Percentiles rank a stretch among this genome's conserved stretches.
These are phyloP conservation scores for Leccinellum luteum DNA, from an alignment of 768 basidiomycete species.

Conservation along the genomic window DNA sequence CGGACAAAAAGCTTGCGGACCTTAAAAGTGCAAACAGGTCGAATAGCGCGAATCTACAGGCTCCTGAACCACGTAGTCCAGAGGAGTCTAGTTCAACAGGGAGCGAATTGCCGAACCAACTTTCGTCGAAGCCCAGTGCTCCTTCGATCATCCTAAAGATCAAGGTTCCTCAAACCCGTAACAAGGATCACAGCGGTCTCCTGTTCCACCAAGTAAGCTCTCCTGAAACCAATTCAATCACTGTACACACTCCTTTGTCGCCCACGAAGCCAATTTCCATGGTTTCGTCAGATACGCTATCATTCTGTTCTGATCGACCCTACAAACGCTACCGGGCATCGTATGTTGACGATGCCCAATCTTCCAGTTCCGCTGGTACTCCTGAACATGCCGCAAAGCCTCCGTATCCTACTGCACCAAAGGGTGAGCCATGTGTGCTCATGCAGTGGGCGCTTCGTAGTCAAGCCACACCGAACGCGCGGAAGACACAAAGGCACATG, in stretches of 20 bases:
- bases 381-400: constrained; percentile 19
- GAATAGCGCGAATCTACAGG: constrained; percentile 10
- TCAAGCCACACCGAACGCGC: constrained; percentile 39
- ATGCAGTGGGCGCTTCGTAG: constrained; percentile 53
- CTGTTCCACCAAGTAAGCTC: constrained; percentile 13
- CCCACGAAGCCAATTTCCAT: constrained; percentile 29
- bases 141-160: constrained; percentile 35
- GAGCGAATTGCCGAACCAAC: constrained; percentile 8
- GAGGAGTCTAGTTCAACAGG: constrained; percentile 14
- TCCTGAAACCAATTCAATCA: constrained; percentile 14
- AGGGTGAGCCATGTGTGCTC: constrained; percentile 35
- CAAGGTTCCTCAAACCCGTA: constrained; percentile 30
- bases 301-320: constrained; percentile 27
- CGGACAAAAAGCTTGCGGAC: constrained; percentile 48
- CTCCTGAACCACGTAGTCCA: constrained; percentile 14
- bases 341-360: constrained; percentile 21
- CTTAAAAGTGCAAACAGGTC: constrained; percentile 24
- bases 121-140: constrained; percentile 16
- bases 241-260: constrained; percentile 11
- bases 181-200: constrained; percentile 15
- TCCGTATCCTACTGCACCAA: constrained; percentile 9
- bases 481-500: constrained; percentile 52
- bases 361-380: constrained; percentile 19
- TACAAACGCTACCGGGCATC: constrained; percentile 29
- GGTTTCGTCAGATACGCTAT: constrained; percentile 30